Conservation (phyloP, 768 basidiomycete species). For the Boletus patriciae region DNA sequence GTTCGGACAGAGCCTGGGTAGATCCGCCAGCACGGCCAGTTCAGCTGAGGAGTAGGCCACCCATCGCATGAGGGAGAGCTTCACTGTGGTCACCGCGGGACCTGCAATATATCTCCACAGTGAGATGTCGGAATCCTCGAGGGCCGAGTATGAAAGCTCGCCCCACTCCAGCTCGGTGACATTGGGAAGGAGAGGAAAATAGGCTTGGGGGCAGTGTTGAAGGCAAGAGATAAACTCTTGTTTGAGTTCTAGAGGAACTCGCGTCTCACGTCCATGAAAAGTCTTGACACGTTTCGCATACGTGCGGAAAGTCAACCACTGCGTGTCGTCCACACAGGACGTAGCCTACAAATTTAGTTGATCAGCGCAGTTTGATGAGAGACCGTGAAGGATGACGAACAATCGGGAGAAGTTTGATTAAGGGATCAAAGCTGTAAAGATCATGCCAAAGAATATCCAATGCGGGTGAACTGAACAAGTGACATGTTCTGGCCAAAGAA, state of each 20-base stretch:
- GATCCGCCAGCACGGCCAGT: constrained; percentile 11
- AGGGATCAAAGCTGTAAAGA: constrained; percentile 9
- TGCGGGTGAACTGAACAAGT: constrained; percentile 13
- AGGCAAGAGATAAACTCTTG: constrained; percentile 11
- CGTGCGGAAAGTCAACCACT: constrained; percentile 19
- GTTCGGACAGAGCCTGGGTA: constrained; percentile 20
- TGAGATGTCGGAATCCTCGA: constrained; percentile 9
- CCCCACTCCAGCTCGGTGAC: constrained; percentile 17
- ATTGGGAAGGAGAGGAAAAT: constrained; percentile 26
- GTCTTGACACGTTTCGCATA: constrained; percentile 26
- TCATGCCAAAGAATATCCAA: constrained; percentile 15
- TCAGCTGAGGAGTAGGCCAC: constrained; percentile 10
- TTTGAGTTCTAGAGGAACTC: not conserved
- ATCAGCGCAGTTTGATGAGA: not conserved
- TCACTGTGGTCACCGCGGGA: constrained; percentile 12
- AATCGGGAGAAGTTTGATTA: constrained; percentile 4
- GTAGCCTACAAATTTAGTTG: not conserved
- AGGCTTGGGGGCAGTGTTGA: constrained; percentile 6
- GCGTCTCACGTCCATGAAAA: constrained; percentile 3
- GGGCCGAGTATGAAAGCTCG: constrained; percentile 1
- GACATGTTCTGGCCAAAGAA: constrained; percentile 15
- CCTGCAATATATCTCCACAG: constrained; percentile 15
- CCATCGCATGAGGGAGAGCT: constrained; percentile 17
- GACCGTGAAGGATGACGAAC: not conserved
- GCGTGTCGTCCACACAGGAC: constrained; percentile 4